phyloP scores from a whole-genome alignment of 169 alveolate genomes.

The Plasmodium inui region DNA sequence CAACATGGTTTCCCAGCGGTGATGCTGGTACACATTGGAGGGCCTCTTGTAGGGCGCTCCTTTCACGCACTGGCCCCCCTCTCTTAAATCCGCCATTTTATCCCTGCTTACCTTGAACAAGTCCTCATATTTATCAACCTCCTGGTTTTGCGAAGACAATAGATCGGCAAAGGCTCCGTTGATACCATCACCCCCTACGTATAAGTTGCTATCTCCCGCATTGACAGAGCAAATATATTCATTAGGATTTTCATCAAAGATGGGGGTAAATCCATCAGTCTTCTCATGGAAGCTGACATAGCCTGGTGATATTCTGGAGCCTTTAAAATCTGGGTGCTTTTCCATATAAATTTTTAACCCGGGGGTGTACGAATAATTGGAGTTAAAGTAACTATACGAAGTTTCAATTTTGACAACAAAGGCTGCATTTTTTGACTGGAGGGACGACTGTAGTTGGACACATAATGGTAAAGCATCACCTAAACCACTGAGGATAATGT shows the following conservation, averaged over 20 bases:
- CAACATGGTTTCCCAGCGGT: background rate
- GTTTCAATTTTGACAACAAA: conserved; percentile 81
- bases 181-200: conserved; percentile 77
- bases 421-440: conserved; percentile 82
- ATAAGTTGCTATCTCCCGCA: conserved; percentile 79
- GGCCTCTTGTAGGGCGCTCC: background rate
- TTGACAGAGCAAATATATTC: conserved; percentile 78
- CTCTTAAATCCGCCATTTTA: background rate
- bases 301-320: conserved; percentile 88
- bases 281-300: conserved; percentile 78
- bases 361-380: conserved; percentile 81
- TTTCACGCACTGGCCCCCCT: background rate
- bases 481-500: conserved; percentile 84
- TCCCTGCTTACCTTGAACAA: conserved; percentile 73
- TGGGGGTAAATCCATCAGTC: conserved; percentile 62
- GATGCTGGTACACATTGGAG: background rate
- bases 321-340: conserved; percentile 88
- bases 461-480: conserved; percentile 89
- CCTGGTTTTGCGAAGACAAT: conserved; percentile 75
- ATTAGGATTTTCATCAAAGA: conserved; percentile 74
- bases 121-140: conserved; percentile 76
- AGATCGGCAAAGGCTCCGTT: conserved; percentile 78
- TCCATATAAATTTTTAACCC: conserved; percentile 86
- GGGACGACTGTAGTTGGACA: conserved; percentile 82
- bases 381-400: conserved; percentile 72